Conservation (phyloP, 2,329 filamentous ascomycete species). For the Sodiomyces alkalinus region DNA sequence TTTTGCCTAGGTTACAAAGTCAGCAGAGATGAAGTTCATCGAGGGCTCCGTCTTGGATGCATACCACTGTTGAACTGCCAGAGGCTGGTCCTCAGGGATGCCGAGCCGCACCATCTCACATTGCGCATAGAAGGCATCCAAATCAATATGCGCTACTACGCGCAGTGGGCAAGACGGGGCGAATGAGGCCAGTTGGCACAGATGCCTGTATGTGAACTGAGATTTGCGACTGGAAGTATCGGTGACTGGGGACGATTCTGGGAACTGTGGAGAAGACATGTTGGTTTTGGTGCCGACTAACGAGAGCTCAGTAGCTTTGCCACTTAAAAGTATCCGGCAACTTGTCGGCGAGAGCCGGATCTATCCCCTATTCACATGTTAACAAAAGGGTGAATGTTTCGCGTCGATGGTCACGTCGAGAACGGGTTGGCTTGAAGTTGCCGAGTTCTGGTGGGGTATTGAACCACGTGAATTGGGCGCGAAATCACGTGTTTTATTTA, state of each 20-base stretch:
- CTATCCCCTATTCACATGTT: too few relatives aligned
- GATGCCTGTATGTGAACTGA: conserved; percentile 71
- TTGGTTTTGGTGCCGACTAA: too few relatives aligned
- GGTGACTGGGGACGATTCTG: conserved; percentile 5
- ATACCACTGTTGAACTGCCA: conserved; percentile 87
- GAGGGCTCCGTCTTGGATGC: too few relatives aligned
- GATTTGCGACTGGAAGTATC: conserved; percentile 26
- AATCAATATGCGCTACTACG: conserved; percentile 80
- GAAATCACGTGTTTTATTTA: too few relatives aligned
- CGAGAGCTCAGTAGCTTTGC: too few relatives aligned
- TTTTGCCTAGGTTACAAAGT: conserved; percentile 52
- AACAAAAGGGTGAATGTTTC: neutral
- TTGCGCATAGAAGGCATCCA: conserved; percentile 96
- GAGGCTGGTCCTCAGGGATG: conserved; percentile 56
- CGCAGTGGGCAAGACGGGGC: conserved; percentile 63
- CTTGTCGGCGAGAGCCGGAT: too few relatives aligned
- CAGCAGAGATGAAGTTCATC: conserved; percentile 1
- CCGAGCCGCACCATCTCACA: conserved; percentile 84
- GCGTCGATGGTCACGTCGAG: too few relatives aligned
- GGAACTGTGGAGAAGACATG: conserved; percentile 7
- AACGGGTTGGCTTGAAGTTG: too few relatives aligned
- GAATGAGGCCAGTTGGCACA: conserved; percentile 59
- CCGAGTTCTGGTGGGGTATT: too few relatives aligned
- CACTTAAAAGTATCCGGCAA: too few relatives aligned
- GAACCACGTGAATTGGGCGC: too few relatives aligned